Base-by-base conservation (phyloP, 768 basidiomycete genomes). In the Suillus occidentalis region DNA sequence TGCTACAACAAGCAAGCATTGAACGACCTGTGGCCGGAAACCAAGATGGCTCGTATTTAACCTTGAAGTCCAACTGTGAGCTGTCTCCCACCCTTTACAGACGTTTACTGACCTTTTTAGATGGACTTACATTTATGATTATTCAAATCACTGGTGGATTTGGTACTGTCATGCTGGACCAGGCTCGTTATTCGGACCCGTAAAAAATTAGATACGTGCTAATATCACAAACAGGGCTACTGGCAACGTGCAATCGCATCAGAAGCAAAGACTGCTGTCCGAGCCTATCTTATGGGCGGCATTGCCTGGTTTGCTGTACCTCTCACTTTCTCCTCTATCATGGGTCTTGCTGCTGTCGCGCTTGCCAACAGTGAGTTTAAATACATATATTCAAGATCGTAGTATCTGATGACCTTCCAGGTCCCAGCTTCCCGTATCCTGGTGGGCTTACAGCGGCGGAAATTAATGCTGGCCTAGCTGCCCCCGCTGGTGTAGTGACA, bases 341-440 rank as follows among this genome's bases (percentile, higher is more conserved):
- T 80, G 65, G 78, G 79, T 22, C 72, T 79, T n/a, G 69, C 73
- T 37, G 75, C 73, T 7, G 70, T 73, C 53, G 77, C 72, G 20
- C 70, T 77, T 18, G 58, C 65, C 49, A 69, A 65, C 25, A 60
- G 68, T 69, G 12, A 28, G 63, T 61, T 58, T 14, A 42, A 42
- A 25, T 25, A 42, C 14, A 31, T 42, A 20, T 25, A 25, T 50
- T 25, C 18, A 39, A 34, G 36, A 59, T 60, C 7, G 6, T 60
- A 18, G 8, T 62, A 60, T 62, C 25, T 36, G 10, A 62, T n/a
- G 20, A 59, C 12, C 6, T 28, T 59, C 28, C 73, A 57, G 76
- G 72, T 76, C 81, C 84, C 7, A 75, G 72, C 31, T 87, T 85
- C 67, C 85, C 65, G 71, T 77, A 60, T 63, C 73, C 37, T 20